These are phyloP conservation scores for Lathyrus oleraceus DNA, from an alignment of 306 rosid genomes.

Conservation along the genomic window DNA sequence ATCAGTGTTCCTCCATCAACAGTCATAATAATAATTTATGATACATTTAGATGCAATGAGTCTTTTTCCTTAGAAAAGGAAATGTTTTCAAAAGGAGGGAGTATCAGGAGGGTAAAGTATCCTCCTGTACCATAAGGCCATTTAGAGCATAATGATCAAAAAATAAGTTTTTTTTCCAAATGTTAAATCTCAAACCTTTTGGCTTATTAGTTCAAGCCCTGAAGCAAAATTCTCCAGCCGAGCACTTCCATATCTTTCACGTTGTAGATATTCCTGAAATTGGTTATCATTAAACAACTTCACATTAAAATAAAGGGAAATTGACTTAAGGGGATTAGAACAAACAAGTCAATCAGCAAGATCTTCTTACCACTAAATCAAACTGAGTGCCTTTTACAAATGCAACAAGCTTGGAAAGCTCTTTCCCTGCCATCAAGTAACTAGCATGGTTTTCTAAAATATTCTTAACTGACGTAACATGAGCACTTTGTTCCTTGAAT, in stretches of 20 bases:
- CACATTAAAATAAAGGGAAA: conserved; percentile 23
- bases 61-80: background rate
- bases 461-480: conserved; percentile 80
- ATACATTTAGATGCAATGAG: background rate
- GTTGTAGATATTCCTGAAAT: conserved; percentile 87
- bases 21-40: conserved; percentile 15
- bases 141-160: conserved; percentile 20
- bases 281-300: conserved; percentile 28
- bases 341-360: conserved; percentile 17
- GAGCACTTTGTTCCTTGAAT: conserved; percentile 87
- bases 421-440: conserved; percentile 91
- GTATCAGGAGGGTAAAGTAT: background rate
- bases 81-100: background rate
- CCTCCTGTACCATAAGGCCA: background rate
- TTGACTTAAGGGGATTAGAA: conserved; percentile 11
- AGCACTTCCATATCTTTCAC: conserved; percentile 89
- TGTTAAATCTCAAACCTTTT: conserved; percentile 57
- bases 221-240: conserved; percentile 89
- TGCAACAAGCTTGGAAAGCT: conserved; percentile 96
- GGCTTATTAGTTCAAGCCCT: conserved; percentile 85
- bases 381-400: conserved; percentile 97
- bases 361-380: conserved; percentile 84
- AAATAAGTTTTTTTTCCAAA: conserved; percentile 15
- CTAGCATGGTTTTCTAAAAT: conserved; percentile 94
- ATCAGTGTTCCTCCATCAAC: background rate